Conservation (phyloP, 345 rosid genomes). For the Hevea brasiliensis region DNA sequence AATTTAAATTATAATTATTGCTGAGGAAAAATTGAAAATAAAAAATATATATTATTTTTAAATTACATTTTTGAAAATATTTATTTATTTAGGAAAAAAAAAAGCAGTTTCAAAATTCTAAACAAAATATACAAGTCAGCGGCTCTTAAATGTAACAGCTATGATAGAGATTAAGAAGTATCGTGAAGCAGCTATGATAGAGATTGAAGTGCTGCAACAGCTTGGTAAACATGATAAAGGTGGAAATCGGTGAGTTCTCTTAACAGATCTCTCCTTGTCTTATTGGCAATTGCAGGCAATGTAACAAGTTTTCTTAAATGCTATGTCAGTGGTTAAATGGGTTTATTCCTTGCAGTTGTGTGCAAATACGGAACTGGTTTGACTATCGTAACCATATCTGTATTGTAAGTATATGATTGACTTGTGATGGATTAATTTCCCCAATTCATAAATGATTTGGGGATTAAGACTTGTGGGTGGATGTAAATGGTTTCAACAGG, state of each 20-base stretch:
- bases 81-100: too few species aligned
- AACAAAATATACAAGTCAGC: too few species aligned
- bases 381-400: conserved; percentile 99
- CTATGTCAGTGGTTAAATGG: conserved; percentile 58
- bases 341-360: conserved; percentile 99
- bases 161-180: conserved; percentile 85
- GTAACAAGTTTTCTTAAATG: conserved; percentile 16
- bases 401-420: conserved; percentile 89
- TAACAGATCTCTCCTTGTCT: conserved; percentile 1
- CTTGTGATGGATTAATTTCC: conserved; percentile 62
- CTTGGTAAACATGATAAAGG: conserved; percentile 80
- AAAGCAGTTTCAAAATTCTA: too few species aligned
- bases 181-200: conserved; percentile 93
- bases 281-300: conserved; percentile 13
- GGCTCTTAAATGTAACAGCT: too few species aligned
- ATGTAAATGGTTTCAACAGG: conserved; percentile 93
- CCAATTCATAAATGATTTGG: conserved; percentile 56
- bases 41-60: too few species aligned
- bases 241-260: conserved; percentile 71
- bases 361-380: conserved; percentile 99
- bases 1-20: too few species aligned
- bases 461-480: conserved; percentile 80
- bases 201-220: conserved; percentile 78
- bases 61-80: too few species aligned
- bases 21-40: too few species aligned